These are phyloP conservation scores for Cyclotella cryptica DNA, from an alignment of 108 stramenopile species.

Conservation along the genomic window DNA sequence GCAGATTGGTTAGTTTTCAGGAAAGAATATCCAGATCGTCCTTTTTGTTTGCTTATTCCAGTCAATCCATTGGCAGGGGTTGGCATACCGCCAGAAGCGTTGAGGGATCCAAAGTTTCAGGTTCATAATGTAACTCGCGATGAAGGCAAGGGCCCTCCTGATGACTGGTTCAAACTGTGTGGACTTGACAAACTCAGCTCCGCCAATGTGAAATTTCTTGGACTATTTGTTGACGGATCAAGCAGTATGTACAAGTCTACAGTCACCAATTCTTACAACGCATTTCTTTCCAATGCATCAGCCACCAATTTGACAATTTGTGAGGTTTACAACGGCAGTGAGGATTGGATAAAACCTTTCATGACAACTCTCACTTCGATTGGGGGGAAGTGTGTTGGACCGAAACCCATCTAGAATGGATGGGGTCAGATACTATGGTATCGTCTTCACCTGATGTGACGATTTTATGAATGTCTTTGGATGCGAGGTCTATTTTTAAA, in stretches of 20 bases:
- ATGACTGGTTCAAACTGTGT: slow-evolving; percentile 14
- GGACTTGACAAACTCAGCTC: slow-evolving; percentile 1
- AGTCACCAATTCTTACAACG: slow-evolving; percentile 21
- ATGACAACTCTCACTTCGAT: neutral
- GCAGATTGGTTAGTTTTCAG: neutral
- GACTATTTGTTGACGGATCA: slow-evolving; percentile 33
- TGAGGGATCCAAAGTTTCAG: neutral
- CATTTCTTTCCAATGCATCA: neutral
- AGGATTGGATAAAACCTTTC: neutral
- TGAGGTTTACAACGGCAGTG: neutral
- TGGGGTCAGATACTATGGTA: too few relatives aligned
- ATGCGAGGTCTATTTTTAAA: too few relatives aligned
- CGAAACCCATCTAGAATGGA: too few relatives aligned
- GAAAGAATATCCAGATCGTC: neutral
- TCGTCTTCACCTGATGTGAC: too few relatives aligned
- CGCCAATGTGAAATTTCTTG: slow-evolving; percentile 11
- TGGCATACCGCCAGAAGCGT: neutral
- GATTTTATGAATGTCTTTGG: too few relatives aligned
- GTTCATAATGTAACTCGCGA: neutral
- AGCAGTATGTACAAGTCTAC: slow-evolving; percentile 9
- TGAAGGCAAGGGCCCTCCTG: neutral
- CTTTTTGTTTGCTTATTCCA: neutral
- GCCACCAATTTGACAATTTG: neutral
- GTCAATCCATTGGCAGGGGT: neutral
- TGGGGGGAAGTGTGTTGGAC: neutral